Percentiles rank a stretch among this genome's conserved stretches.
These are phyloP conservation scores for Aspergillus quadricinctus DNA, from an alignment of 2,329 filamentous ascomycete species.

Conservation along the genomic window DNA sequence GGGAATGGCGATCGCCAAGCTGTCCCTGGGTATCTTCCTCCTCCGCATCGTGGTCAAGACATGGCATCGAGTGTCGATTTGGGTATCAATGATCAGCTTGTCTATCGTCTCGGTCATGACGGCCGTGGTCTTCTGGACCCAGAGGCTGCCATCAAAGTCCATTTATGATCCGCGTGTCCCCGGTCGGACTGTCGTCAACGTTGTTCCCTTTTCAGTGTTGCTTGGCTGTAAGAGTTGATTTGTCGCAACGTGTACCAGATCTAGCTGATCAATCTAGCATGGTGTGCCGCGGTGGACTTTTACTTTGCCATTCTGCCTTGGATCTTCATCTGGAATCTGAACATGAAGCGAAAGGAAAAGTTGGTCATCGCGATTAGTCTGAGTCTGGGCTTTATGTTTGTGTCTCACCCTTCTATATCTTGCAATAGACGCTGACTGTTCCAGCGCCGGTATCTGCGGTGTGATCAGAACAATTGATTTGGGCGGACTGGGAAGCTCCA, in stretches of 20 bases:
- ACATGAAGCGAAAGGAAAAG: slow-evolving; percentile 37
- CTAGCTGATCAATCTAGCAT: slow-evolving; percentile 3
- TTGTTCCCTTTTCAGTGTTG: slow-evolving; percentile 12
- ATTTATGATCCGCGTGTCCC: slow-evolving; percentile 16
- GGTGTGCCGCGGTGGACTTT: slow-evolving; percentile 29
- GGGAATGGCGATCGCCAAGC: slow-evolving; percentile 39
- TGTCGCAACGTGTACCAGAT: too few relatives aligned
- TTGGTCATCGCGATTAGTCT: slow-evolving; percentile 34
- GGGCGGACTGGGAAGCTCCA: slow-evolving; percentile 10
- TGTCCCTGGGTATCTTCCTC: slow-evolving; percentile 39
- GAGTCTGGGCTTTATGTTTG: slow-evolving; percentile 33
- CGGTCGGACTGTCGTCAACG: slow-evolving; percentile 8
- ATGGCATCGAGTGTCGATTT: slow-evolving; percentile 37
- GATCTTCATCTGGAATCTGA: slow-evolving; percentile 33
- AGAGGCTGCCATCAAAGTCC: slow-evolving; percentile 8
- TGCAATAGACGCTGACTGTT: not conserved
- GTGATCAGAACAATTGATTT: slow-evolving; percentile 15
- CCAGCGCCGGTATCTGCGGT: slow-evolving; percentile 12
- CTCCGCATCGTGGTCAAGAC: slow-evolving; percentile 31
- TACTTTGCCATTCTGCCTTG: slow-evolving; percentile 37
- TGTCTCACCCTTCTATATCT: not conserved
- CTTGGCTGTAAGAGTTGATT: slow-evolving; percentile 11
- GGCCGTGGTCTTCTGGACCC: slow-evolving; percentile 13
- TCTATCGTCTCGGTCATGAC: slow-evolving; percentile 20
- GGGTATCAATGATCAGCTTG: slow-evolving; percentile 19